These are phyloP conservation scores for Helicocarpus griseus DNA, from an alignment of 2,329 filamentous ascomycete species.

Conservation along the genomic window DNA sequence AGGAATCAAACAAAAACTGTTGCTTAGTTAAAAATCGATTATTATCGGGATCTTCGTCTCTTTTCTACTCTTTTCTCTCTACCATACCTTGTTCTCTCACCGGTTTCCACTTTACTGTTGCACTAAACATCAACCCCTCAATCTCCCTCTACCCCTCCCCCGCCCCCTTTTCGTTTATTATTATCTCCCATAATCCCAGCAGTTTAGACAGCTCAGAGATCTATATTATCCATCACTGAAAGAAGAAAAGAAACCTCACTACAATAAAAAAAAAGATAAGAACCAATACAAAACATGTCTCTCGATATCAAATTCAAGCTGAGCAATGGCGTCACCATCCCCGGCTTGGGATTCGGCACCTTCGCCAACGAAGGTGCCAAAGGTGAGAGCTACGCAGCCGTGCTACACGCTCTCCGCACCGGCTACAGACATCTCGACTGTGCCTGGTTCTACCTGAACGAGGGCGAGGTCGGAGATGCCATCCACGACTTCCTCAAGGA, in stretches of 20 bases:
- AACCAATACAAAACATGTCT: conserved; percentile 40
- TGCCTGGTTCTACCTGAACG: conserved; percentile 47
- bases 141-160: background rate
- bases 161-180: background rate
- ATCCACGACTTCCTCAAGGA: conserved; percentile 47
- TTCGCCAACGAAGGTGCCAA: conserved; percentile 54
- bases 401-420: conserved; percentile 39
- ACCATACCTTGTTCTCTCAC: background rate
- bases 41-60: background rate
- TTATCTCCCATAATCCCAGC: background rate
- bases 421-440: conserved; percentile 49
- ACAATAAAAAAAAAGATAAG: background rate
- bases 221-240: background rate
- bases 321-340: conserved; percentile 51
- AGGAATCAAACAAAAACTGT: too few relatives aligned
- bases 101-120: background rate
- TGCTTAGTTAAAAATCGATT: background rate
- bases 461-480: conserved; percentile 44
- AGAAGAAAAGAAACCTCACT: background rate
- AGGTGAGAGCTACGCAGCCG: conserved; percentile 49
- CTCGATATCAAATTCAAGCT: conserved; percentile 43
- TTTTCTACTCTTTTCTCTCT: background rate
- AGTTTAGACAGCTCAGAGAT: background rate
- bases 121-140: background rate
- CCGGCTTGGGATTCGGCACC: conserved; percentile 55